Percentiles rank a stretch among this genome's conserved stretches.
Conservation (phyloP, 352 stramenopile species). For the Globisporangium viniferum region DNA sequence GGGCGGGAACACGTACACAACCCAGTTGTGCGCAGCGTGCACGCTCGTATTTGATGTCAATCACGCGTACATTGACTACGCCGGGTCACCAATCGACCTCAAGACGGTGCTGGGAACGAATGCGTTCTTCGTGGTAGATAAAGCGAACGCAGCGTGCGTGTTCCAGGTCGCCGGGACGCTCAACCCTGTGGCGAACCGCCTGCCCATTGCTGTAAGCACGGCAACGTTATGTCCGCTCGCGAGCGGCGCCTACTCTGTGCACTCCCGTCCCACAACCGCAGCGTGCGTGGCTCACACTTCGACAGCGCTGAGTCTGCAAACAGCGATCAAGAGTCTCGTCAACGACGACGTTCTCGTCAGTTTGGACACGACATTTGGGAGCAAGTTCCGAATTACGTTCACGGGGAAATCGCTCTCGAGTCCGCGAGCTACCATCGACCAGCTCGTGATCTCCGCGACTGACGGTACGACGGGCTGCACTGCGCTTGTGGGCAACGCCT, state of each 20-base stretch:
- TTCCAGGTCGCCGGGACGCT: conserved; percentile 51
- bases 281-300: conserved; percentile 43
- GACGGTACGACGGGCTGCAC: conserved; percentile 63
- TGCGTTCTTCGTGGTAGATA: conserved; percentile 65
- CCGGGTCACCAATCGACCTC: conserved; percentile 54
- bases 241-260: conserved; percentile 41
- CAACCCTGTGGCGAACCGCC: conserved; percentile 25
- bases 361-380: conserved; percentile 47
- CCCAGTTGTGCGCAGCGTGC: conserved; percentile 33
- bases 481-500: conserved; percentile 48
- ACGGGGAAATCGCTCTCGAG: conserved; percentile 48
- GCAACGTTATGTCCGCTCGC: conserved; percentile 32
- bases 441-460: conserved; percentile 40
- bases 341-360: conserved; percentile 59
- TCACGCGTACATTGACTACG: conserved; percentile 59
- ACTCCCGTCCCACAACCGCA: conserved; percentile 42
- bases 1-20: conserved; percentile 34
- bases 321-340: conserved; percentile 39
- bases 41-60: conserved; percentile 36
- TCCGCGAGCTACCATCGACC: conserved; percentile 24
- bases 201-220: conserved; percentile 38
- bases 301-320: conserved; percentile 22
- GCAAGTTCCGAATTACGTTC: conserved; percentile 88
- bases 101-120: conserved; percentile 66
- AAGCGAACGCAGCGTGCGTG: conserved; percentile 35